These are phyloP conservation scores for Magnolia sinica DNA, from an alignment of 164 flowering plant species.

Conservation along the genomic window DNA sequence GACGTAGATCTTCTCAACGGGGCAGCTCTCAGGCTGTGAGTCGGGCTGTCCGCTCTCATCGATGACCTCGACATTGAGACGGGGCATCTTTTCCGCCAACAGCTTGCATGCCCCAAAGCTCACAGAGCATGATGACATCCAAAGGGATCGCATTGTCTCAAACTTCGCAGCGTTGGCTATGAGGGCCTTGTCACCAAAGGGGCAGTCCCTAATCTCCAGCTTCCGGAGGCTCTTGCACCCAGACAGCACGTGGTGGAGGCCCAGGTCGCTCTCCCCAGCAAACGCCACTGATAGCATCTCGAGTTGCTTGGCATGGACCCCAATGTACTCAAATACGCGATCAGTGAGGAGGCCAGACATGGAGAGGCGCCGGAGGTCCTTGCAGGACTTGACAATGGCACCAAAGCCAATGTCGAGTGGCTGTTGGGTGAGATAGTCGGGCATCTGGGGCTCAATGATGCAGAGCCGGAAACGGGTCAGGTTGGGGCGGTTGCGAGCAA, in stretches of 20 bases:
- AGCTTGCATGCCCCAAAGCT: conserved; percentile 73
- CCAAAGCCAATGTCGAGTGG: conserved; percentile 84
- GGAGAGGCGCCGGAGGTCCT: conserved; percentile 68
- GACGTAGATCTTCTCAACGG: conserved; percentile 63
- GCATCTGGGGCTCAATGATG: conserved; percentile 70
- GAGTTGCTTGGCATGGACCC: conserved; percentile 62
- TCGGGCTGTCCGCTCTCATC: conserved; percentile 56
- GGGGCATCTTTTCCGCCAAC: conserved; percentile 66
- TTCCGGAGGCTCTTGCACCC: conserved; percentile 82
- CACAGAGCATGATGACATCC: conserved; percentile 95
- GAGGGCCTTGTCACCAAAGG: conserved; percentile 87
- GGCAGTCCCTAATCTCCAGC: conserved; percentile 85
- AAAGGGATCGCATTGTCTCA: conserved; percentile 99
- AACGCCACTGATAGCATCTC: conserved; percentile 91
- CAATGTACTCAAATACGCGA: conserved; percentile 66
- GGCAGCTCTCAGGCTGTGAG: conserved; percentile 40
- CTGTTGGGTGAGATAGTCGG: conserved; percentile 69
- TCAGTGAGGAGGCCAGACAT: conserved; percentile 86
- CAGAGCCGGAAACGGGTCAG: conserved; percentile 82
- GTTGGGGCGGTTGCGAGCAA: conserved; percentile 68
- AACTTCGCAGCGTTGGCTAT: conserved; percentile 85
- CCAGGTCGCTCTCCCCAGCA: conserved; percentile 86
- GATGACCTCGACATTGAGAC: conserved; percentile 80
- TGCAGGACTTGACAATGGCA: conserved; percentile 76
- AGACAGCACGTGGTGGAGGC: conserved; percentile 72